A percentile compares a stretch with the other conserved stretches of the same genome.
Evolutionary conservation across 2,329 filamentous ascomycete genomes (phyloP).

Genomic region (Colletotrichum sp.): DNA sequence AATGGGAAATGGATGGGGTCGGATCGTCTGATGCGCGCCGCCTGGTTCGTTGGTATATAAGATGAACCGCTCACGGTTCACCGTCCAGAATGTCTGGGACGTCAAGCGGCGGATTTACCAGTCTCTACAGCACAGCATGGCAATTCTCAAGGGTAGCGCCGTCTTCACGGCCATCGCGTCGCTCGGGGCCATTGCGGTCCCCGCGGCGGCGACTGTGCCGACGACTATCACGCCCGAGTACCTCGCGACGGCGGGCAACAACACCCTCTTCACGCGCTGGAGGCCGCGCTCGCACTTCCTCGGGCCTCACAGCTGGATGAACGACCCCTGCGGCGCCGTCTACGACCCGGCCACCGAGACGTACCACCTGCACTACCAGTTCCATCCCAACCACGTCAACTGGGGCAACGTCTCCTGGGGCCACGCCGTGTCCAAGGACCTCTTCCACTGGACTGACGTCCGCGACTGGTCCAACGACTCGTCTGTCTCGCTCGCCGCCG

Average conservation of each 20-base stretch:
- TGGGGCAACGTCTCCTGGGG: slow-evolving; percentile 71
- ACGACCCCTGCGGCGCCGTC: slow-evolving; percentile 71
- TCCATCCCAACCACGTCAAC: slow-evolving; percentile 41
- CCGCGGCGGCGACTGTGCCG: neutral
- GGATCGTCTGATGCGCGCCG: neutral
- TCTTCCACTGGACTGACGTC: slow-evolving; percentile 60
- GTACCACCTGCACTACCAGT: slow-evolving; percentile 72
- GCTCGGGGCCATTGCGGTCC: slow-evolving; percentile 12
- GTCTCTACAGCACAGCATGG: slow-evolving; percentile 3
- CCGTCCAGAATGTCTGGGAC: neutral
- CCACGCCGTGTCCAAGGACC: slow-evolving; percentile 65
- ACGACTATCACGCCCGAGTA: slow-evolving; percentile 13
- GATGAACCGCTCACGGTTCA: neutral
- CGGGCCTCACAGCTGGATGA: slow-evolving; percentile 58
- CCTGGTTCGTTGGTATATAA: neutral
- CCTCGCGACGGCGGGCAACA: slow-evolving; percentile 16
- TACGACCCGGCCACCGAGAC: slow-evolving; percentile 55
- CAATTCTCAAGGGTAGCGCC: slow-evolving; percentile 15
- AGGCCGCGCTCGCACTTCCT: slow-evolving; percentile 49
- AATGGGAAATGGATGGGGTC: neutral
- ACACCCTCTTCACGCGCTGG: slow-evolving; percentile 22
- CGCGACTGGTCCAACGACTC: slow-evolving; percentile 19
- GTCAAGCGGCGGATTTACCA: slow-evolving; percentile 4
- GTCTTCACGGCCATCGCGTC: slow-evolving; percentile 20
- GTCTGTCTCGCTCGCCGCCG: slow-evolving; percentile 12